Evolutionary conservation across 164 flowering plant species (phyloP), one percentile per base, ranked within the genome.

Genomic region (Vitis rotundifolia): DNA sequence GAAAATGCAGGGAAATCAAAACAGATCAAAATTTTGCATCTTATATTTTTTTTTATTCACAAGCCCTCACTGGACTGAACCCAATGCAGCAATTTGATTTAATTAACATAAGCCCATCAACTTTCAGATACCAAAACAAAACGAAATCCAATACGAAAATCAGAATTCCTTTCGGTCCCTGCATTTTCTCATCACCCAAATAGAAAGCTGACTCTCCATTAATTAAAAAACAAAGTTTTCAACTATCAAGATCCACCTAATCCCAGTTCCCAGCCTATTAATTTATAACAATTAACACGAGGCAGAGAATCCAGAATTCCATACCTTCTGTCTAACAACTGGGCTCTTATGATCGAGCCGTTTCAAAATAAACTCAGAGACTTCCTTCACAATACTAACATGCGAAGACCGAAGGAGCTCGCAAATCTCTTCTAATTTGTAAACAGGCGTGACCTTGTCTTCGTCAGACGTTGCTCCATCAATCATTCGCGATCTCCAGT

Each of bases 401-500:
- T 87, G 92, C 5, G 99, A 89, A 49, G 98, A 86, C 49, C 95
- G 69, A 44, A 95, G 84, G 49, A 93, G 91, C 70, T 93, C 92
- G 70, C 97, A 92, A 69, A 94, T 84, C 78, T 94, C 98, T 68
- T 95, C 97, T 68, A 91, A 76, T 70, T 95, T 95, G 76, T 89
- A 90, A 8, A 95, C 98, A 44, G 99, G 93, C 37, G 99, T 71
- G 53, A 95, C 94, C 77, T 95, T 95, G 68, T 93, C 96, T 69
- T 95, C 99, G 61, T 93, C 94, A 2, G 92, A 81, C 1, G 98
- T 94, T 5, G 88, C 98, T 1, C 71, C 92, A 71, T 94, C 98
- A 66, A 90, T 81, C 92, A 91, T 86, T 71, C 87, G 81, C 66
- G 94, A 93, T 76, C 99, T 88, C 99, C 99, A 93, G 76, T 95